Conservation (phyloP, 164 flowering plant genomes). For the Taxillus chinensis region DNA sequence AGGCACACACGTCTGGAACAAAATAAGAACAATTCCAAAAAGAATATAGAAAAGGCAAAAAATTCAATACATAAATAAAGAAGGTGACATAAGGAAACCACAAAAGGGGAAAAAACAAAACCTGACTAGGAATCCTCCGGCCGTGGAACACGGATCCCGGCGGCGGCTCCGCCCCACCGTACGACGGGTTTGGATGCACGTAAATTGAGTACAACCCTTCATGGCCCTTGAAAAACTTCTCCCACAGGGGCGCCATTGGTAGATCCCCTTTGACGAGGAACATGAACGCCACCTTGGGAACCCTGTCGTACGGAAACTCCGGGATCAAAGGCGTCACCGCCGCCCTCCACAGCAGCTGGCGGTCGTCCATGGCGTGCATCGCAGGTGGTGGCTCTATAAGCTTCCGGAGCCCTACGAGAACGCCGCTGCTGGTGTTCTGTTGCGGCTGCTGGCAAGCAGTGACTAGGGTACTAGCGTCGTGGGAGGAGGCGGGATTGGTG, state of each 20-base stretch:
- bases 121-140: conserved; percentile 62
- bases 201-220: conserved; percentile 51
- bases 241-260: conserved; percentile 57
- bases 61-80: not conserved
- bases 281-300: conserved; percentile 59
- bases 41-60: too few species aligned
- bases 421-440: not conserved
- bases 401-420: conserved; percentile 14
- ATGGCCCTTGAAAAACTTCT: conserved; percentile 49
- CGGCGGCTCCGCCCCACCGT: conserved; percentile 22
- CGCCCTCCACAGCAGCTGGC: conserved; percentile 45
- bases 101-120: conserved; percentile 1
- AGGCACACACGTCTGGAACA: too few species aligned
- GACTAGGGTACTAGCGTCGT: too few species aligned
- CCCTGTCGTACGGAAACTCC: conserved; percentile 22
- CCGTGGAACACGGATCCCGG: conserved; percentile 32
- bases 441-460: too few species aligned
- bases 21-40: too few species aligned
- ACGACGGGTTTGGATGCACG: conserved; percentile 48
- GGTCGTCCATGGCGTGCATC: conserved; percentile 39
- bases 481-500: too few species aligned
- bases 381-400: conserved; percentile 17
- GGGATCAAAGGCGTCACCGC: conserved; percentile 32
- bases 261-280: conserved; percentile 43
- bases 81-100: not conserved